Evolutionary conservation across 2,329 filamentous ascomycete genomes (phyloP), one percentile per base, ranked within the genome.

Genomic region (Xylariaceae sp.): DNA sequence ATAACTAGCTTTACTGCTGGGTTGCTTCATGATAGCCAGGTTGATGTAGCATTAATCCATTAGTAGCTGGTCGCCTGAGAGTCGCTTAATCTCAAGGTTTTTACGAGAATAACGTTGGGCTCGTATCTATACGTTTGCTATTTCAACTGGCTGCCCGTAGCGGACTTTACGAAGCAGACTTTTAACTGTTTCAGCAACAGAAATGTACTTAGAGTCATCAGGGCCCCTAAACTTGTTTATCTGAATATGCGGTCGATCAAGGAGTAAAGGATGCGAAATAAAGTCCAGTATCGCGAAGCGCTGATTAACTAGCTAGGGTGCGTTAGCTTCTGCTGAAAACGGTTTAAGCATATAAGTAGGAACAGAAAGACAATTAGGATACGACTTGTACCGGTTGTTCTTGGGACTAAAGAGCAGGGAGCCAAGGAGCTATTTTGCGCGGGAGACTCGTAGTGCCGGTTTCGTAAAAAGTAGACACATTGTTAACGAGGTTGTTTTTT

Each of bases 381-480:
- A n/a, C n/a, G n/a, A 17, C 4, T 19, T 31, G 28, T 37, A 37
- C 46, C 24, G 36, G 28, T 49, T 39, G 37, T n/a, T 17, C 21
- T 21, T 28, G 12, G 21, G 31, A 21, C 21, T 21, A 24, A 31
- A 41, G 36, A 17, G 2, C 23, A 17, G 19, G 36, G 16, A 37
- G 23, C 31, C 36, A 49, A 14, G 46, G 46, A 39, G 29, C 19
- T 2, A 49, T 17, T 23, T 49, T 49, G 21, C 46, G 46, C 5
- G 23, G 36, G 21, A 49, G 33, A 17, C 36, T 26, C 2, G 46
- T 34, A 17, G 26, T 17, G 11, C 46, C 46, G 26, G 21, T 39
- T 29, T 49, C 46, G 34, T 49, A 49, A 33, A 49, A 49, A 11
- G 46, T n/a, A n/a, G n/a, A n/a, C n/a, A n/a, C n/a, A n/a, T n/a